A percentile compares a stretch with the other conserved stretches of the same genome.
These are phyloP conservation scores for Termitomyces sp. DNA, from an alignment of 768 basidiomycete genomes.

Conservation along the genomic window DNA sequence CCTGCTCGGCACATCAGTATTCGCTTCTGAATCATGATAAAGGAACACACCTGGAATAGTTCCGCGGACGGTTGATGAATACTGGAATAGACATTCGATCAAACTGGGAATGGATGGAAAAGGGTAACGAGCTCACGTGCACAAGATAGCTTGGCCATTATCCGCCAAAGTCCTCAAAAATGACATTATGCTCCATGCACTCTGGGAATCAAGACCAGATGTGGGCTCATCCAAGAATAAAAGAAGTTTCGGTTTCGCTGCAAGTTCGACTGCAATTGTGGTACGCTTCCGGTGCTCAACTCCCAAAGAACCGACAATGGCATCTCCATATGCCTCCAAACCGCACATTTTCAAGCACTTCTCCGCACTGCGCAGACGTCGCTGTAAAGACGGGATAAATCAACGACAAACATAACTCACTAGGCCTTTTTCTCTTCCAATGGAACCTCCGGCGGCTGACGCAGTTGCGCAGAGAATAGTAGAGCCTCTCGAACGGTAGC, in stretches of 20 bases:
- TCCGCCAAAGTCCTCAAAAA: conserved; percentile 76
- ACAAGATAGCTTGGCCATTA: conserved; percentile 81
- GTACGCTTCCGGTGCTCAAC: conserved; percentile 76
- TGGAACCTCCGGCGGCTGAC: conserved; percentile 64
- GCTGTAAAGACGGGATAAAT: background rate
- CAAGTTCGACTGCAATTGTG: conserved; percentile 84
- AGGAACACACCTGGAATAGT: conserved; percentile 51
- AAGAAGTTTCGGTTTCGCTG: conserved; percentile 77
- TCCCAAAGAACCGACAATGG: conserved; percentile 59
- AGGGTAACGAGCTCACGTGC: conserved; percentile 49
- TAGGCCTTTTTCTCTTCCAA: conserved; percentile 74
- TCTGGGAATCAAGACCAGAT: conserved; percentile 81
- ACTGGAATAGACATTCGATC: conserved; percentile 16
- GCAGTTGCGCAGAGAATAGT: conserved; percentile 70
- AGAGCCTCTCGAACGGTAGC: conserved; percentile 80
- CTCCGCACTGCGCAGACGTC: conserved; percentile 4
- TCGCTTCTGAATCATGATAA: background rate
- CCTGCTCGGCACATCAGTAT: conserved; percentile 19
- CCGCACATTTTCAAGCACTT: conserved; percentile 45
- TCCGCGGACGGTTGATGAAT: conserved; percentile 76
- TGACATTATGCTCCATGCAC: conserved; percentile 75
- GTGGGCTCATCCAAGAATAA: conserved; percentile 91
- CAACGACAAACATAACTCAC: conserved; percentile 31
- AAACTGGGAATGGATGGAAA: background rate
- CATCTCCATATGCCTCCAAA: conserved; percentile 58